These are phyloP conservation scores for Capsicum pubescens DNA, from an alignment of 257 asterid genomes.

Conservation along the genomic window DNA sequence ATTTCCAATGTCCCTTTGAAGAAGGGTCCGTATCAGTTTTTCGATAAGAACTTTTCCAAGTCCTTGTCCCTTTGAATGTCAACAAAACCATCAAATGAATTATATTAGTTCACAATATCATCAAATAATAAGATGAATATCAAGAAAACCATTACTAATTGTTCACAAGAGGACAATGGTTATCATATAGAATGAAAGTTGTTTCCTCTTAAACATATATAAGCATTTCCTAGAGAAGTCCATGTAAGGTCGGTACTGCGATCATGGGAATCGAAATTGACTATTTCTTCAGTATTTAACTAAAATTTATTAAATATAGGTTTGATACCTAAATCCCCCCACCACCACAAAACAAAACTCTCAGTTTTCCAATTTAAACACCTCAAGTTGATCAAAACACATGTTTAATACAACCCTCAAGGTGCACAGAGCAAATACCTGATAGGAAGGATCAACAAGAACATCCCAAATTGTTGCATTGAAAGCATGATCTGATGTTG, in stretches of 20 bases:
- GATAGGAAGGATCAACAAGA: constrained; percentile 96
- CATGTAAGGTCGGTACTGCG: not conserved
- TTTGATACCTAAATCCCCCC: not conserved
- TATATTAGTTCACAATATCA: not conserved
- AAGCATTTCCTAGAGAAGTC: not conserved
- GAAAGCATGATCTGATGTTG: constrained; percentile 98
- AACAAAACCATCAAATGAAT: constrained; percentile 2
- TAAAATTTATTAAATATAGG: not conserved
- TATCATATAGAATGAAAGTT: not conserved
- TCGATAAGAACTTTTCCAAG: constrained; percentile 91
- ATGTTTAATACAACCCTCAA: not conserved
- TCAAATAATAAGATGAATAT: not conserved
- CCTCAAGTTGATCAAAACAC: not conserved
- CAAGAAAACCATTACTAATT: not conserved
- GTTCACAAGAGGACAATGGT: not conserved
- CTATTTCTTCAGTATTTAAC: not conserved
- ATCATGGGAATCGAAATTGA: not conserved
- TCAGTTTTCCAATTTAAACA: not conserved
- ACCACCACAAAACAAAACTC: not conserved
- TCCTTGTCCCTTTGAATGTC: constrained; percentile 78
- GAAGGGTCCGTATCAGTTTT: constrained; percentile 78
- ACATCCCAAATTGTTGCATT: constrained; percentile 99
- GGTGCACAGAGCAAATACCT: constrained; percentile 48
- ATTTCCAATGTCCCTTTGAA: constrained; percentile 92
- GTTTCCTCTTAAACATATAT: constrained; percentile 6